A percentile compares a stretch with the other conserved stretches of the same genome.
phyloP scores from a whole-genome alignment of 2,329 filamentous ascomycete species.

The Elsinoe australis region DNA sequence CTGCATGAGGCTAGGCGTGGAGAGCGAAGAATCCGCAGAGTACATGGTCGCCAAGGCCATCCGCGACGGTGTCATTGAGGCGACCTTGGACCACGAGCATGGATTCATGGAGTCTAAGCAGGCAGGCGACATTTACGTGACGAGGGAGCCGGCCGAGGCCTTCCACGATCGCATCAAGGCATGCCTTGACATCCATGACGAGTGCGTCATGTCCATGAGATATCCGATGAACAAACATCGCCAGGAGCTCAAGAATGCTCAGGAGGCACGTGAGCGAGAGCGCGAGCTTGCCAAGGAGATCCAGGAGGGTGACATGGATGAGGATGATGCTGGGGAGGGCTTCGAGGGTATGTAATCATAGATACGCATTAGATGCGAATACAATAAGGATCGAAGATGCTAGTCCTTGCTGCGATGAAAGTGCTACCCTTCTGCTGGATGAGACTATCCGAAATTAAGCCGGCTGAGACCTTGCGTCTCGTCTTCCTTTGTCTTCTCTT shows the following conservation, averaged over 20 bases:
- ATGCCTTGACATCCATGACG: conserved; percentile 85
- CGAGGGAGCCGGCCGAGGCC: conserved; percentile 87
- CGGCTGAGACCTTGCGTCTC: too few species aligned
- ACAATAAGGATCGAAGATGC: not conserved
- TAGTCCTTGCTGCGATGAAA: not conserved
- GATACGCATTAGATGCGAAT: not conserved
- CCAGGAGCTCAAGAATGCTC: conserved; percentile 92
- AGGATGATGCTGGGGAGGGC: conserved; percentile 81
- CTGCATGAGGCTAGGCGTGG: conserved; percentile 85
- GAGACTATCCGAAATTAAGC: too few species aligned
- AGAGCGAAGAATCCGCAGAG: conserved; percentile 94
- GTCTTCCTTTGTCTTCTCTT: too few species aligned
- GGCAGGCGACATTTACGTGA: conserved; percentile 90
- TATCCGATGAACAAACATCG: conserved; percentile 99
- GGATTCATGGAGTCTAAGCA: conserved; percentile 99
- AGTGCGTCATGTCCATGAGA: conserved; percentile 98
- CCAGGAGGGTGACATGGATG: conserved; percentile 92
- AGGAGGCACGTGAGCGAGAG: conserved; percentile 94
- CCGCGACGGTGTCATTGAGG: conserved; percentile 93
- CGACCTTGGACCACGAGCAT: conserved; percentile 83
- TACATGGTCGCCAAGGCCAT: conserved; percentile 99
- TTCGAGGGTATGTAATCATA: conserved; percentile 80
- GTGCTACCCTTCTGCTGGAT: too few species aligned
- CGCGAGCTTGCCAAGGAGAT: conserved; percentile 98
- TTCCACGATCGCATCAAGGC: conserved; percentile 96